phyloP scores from a whole-genome alignment of 2,329 filamentous ascomycete species.

The Fusarium verticillioides region DNA sequence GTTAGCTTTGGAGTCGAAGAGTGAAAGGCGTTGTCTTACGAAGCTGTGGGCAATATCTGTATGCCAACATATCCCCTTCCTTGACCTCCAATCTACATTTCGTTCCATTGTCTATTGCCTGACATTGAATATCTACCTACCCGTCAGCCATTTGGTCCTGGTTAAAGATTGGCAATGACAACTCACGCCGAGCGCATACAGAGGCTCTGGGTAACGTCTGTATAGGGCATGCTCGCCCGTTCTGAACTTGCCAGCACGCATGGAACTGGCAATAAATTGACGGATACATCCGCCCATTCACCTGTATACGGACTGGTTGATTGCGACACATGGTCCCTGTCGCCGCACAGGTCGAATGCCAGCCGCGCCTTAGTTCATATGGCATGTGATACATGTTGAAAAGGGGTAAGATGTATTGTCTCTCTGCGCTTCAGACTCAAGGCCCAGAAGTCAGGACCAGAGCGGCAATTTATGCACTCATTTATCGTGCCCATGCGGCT shows the following conservation, averaged over 20 bases:
- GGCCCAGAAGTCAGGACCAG: not conserved
- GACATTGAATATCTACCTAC: conserved; percentile 37
- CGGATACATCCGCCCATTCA: conserved; percentile 25
- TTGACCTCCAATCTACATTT: conserved; percentile 39
- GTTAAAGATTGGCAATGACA: not conserved
- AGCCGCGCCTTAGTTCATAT: not conserved
- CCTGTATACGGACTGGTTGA: conserved; percentile 12
- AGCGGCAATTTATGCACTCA: not conserved
- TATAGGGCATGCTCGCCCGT: conserved; percentile 29
- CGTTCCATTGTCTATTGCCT: conserved; percentile 39
- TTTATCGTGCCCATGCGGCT: not conserved
- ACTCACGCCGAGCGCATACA: conserved; percentile 43
- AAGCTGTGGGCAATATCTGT: conserved; percentile 42
- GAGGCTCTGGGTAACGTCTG: conserved; percentile 39
- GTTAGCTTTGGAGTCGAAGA: not conserved
- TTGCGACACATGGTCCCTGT: conserved; percentile 40
- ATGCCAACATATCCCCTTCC: conserved; percentile 20
- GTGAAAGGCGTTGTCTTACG: conserved; percentile 25
- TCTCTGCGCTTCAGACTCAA: not conserved
- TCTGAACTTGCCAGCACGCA: conserved; percentile 42
- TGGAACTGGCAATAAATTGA: conserved; percentile 43
- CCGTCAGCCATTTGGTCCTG: conserved; percentile 3
- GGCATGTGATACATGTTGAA: conserved; percentile 7
- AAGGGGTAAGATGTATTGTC: not conserved
- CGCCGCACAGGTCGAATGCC: conserved; percentile 32